Evolutionary conservation across 306 rosid genomes (phyloP), one percentile per base, ranked within the genome.

Genomic region (Potentilla sterilis): DNA sequence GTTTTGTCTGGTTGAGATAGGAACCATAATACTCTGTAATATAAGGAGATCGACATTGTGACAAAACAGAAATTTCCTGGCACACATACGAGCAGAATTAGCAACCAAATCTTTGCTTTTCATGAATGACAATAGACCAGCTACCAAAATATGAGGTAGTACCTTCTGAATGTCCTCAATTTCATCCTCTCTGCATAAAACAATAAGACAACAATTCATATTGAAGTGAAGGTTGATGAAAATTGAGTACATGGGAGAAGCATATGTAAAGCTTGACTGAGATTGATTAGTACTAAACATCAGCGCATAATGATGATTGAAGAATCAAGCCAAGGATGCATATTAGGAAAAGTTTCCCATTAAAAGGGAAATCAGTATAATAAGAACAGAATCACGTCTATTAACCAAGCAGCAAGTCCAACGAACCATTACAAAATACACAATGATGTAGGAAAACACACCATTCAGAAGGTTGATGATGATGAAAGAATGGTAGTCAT

Each of bases 101-200:
- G 75, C 76, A 61, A 70, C 48, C 15, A n/a, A 75, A 48, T 64
- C 35, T 75, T 76, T 68, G 38, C 49, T 71, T 42, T 42, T 67
- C 75, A 47, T 19, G 10, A 77, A 55, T 79, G 77, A 72, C 67
- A 16, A 75, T 59, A 49, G 41, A 62, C 69, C 62, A 77, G 69
- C 71, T 65, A 67, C 68, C 48, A 59, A 79, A 80, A n/a, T 75
- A 80, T 72, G 51, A 72, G 51, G 41, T 58, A 75, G 75, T 89
- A 96, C 99, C 98, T 90, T 89, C 76, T 96, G 99, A 80, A 96
- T 96, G 84, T 96, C 99, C 32, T 96, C 99, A 79, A 96, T 96
- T 70, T 96, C 99, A 76, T 96, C 99, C 84, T 96, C 99, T 67
- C 99, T 96, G 97, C 81, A 79, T 55, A 78, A 77, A 75, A 32